Evolutionary conservation across 257 asterid genomes (phyloP).

Genomic region (Anisodus acutangulus): DNA sequence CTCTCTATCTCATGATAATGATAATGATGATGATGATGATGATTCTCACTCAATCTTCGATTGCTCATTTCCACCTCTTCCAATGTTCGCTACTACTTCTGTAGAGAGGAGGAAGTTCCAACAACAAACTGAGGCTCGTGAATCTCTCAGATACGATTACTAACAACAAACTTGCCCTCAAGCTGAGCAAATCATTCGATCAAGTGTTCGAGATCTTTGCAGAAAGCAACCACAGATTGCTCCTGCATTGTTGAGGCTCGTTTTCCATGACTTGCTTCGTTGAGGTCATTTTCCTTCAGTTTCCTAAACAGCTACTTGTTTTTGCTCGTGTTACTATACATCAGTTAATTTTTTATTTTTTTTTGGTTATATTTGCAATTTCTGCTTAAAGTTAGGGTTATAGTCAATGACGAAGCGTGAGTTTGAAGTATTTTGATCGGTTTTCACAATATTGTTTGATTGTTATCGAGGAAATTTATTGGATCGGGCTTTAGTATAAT

Average conservation of each 20-base stretch:
- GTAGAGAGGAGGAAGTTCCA: slow-evolving; percentile 8
- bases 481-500: neutral
- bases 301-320: neutral
- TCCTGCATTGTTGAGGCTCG: slow-evolving; percentile 63
- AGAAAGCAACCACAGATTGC: slow-evolving; percentile 40
- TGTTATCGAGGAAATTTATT: neutral
- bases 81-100: slow-evolving; percentile 2
- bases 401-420: neutral
- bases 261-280: slow-evolving; percentile 76
- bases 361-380: neutral
- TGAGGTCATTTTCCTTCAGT: slow-evolving; percentile 41
- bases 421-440: neutral
- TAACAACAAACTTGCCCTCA: slow-evolving; percentile 59
- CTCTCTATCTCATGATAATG: neutral
- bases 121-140: slow-evolving; percentile 27
- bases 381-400: neutral
- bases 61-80: slow-evolving; percentile 22
- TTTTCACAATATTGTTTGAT: neutral
- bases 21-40: neutral
- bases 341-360: neutral
- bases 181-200: slow-evolving; percentile 59
- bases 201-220: slow-evolving; percentile 47
- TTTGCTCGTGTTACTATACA: neutral
- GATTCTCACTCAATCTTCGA: slow-evolving; percentile 15
- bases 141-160: slow-evolving; percentile 53